Base-by-base conservation (phyloP, 192 early-diverging fungal genomes). In the Dispira simplex region DNA sequence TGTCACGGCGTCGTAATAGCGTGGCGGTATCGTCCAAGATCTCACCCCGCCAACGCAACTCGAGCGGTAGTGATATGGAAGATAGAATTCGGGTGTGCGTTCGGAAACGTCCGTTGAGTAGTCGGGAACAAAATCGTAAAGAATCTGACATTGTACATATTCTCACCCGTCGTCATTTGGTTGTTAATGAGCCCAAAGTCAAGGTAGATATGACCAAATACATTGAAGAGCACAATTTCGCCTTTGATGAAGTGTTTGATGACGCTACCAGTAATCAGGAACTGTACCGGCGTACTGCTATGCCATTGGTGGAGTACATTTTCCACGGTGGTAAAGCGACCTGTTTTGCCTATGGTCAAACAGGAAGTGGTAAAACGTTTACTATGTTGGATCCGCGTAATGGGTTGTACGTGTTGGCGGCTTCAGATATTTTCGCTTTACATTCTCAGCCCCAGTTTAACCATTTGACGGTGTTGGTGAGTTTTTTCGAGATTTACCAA, bases 271-370 rank as follows among this genome's bases (percentile, higher is more conserved):
- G 75, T 57, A 97, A 98, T 68, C 86, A 88, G 53, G 77, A 89
- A 43, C 88, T 93, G 2, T 99, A 99, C 71, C 73, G 82, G 67
- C 79, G 91, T 46, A 97, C 96, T 5, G 96, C 96, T 46, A 81
- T 83, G 54, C 96, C 96, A 0, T 72, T 99, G 27, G 94, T 99
- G 0, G 84, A 94, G 55, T 96, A 95, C 70, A 84, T 97, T 25
- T 99, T 99, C 62, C 69, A 77, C 28, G 96, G 96, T 0, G 96
- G 96, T 65, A 97, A 96, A 63, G 93, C 93, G 0, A 99, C 96
- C 11, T 97, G 94, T 68, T 99, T 99, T 86, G 96, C 94, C 44
- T 99, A 99, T 71, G 90, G 92, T 0, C 91, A 95, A 66, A 93
- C 90, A 8, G 92, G 93, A 56, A 85, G 81, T 64, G 97, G 97